Percentiles rank a stretch among this genome's conserved stretches.
Evolutionary conservation across 805 yeast genomes (phyloP).

Genomic region (Hanseniaspora meyeri): DNA sequence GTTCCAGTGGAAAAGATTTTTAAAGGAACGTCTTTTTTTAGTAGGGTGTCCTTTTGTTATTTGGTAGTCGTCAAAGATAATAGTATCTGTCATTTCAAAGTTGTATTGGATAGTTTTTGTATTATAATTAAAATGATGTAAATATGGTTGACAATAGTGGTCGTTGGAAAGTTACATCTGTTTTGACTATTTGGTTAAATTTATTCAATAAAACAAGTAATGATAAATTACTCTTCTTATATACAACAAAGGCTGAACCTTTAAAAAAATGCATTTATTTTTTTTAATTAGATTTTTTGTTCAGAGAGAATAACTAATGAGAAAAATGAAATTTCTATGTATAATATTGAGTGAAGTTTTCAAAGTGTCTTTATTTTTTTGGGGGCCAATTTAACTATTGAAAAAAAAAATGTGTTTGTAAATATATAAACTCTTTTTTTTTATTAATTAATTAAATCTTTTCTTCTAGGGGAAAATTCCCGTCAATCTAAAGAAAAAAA

Average conservation of each 20-base stretch:
- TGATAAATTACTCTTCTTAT: not conserved
- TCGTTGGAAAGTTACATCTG: too few relatives aligned
- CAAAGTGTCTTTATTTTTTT: too few relatives aligned
- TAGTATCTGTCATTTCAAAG: not conserved
- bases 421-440: not conserved
- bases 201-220: too few relatives aligned
- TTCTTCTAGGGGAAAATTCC: not conserved
- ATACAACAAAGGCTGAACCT: not conserved
- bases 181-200: too few relatives aligned
- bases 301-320: not conserved
- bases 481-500: not conserved
- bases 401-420: not conserved
- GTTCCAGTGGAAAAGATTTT: not conserved
- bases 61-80: not conserved
- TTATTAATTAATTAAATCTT: not conserved
- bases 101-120: too few relatives aligned
- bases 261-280: too few relatives aligned
- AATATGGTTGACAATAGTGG: too few relatives aligned
- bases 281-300: not conserved
- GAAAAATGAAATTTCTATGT: too few relatives aligned
- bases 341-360: too few relatives aligned
- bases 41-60: not conserved
- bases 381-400: not conserved
- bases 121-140: too few relatives aligned
- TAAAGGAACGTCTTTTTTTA: not conserved